Evolutionary conservation across 2,329 filamentous ascomycete species (phyloP).

Genomic region (Fusarium nematophilum): DNA sequence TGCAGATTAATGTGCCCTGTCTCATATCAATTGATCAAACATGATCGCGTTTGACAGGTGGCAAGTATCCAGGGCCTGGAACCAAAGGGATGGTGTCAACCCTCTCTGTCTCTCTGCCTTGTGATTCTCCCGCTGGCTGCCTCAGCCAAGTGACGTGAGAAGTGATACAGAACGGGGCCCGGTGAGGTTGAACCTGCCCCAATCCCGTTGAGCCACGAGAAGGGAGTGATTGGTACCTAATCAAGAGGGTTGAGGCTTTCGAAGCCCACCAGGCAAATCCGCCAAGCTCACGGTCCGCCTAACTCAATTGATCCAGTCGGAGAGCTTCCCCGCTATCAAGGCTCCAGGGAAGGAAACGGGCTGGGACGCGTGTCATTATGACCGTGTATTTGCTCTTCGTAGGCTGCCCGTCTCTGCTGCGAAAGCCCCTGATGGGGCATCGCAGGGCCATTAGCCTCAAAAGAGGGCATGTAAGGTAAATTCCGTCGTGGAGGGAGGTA

Average conservation of each 20-base stretch:
- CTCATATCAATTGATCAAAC: constrained; percentile 31
- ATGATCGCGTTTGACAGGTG: constrained; percentile 37
- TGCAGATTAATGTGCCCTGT: constrained; percentile 25
- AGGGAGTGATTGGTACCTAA: too few species aligned
- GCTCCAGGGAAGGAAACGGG: constrained; percentile 22
- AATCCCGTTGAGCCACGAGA: too few species aligned
- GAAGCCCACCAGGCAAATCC: constrained; percentile 18
- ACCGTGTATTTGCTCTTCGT: not conserved
- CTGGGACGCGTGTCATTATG: constrained; percentile 28
- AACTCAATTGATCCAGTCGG: constrained; percentile 2
- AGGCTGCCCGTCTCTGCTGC: too few species aligned
- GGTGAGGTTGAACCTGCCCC: too few species aligned
- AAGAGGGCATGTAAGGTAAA: too few species aligned
- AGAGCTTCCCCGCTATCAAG: constrained; percentile 23
- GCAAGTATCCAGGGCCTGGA: constrained; percentile 24
- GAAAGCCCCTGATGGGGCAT: too few species aligned
- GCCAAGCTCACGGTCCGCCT: not conserved
- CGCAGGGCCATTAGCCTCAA: too few species aligned
- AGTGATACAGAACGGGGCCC: not conserved
- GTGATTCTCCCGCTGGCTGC: constrained; percentile 20
- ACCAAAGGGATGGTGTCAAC: too few species aligned
- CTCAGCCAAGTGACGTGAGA: constrained; percentile 32
- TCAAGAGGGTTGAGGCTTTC: not conserved
- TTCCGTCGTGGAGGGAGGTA: constrained; percentile 18
- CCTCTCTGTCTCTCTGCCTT: not conserved